Conservation (phyloP, 768 basidiomycete genomes). For the Basidioascus undulatus region DNA sequence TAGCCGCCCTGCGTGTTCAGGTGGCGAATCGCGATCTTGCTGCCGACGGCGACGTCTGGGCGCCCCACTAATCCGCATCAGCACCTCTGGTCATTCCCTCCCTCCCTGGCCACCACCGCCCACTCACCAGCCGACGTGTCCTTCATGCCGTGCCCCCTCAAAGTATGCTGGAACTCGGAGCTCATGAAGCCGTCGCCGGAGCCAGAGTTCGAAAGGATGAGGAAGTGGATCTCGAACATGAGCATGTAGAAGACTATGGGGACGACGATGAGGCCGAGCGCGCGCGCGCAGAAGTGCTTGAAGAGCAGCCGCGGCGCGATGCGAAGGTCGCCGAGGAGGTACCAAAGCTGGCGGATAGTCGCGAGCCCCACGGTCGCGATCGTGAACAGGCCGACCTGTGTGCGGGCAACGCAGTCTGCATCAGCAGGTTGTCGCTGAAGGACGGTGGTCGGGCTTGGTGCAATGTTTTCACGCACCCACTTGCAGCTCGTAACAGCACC, state of each 20-base stretch:
- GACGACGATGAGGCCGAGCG: constrained; percentile 64
- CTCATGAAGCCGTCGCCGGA: constrained; percentile 99
- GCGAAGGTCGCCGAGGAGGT: constrained; percentile 60
- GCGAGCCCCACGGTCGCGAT: constrained; percentile 77
- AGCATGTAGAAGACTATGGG: constrained; percentile 78
- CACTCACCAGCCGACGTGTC: constrained; percentile 69
- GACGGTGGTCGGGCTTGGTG: too few species aligned
- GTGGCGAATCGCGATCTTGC: constrained; percentile 59
- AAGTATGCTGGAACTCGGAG: constrained; percentile 90
- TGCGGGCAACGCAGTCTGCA: too few species aligned
- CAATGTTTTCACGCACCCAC: too few species aligned
- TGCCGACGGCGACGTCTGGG: constrained; percentile 68
- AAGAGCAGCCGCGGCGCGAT: constrained; percentile 51
- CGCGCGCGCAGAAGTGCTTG: constrained; percentile 68
- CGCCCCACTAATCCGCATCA: neutral
- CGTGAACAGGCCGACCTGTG: constrained; percentile 97
- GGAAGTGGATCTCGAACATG: constrained; percentile 91
- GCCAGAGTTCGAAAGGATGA: constrained; percentile 65
- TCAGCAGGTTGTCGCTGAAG: too few species aligned
- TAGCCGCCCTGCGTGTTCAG: constrained; percentile 98
- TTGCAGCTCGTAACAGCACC: constrained; percentile 25
- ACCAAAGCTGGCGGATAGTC: constrained; percentile 70
- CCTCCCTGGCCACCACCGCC: neutral
- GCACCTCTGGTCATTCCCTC: too few species aligned
- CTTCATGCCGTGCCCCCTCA: constrained; percentile 66